Base-by-base conservation (phyloP, 2,329 filamentous ascomycete species). In the Botrytis elliptica region DNA sequence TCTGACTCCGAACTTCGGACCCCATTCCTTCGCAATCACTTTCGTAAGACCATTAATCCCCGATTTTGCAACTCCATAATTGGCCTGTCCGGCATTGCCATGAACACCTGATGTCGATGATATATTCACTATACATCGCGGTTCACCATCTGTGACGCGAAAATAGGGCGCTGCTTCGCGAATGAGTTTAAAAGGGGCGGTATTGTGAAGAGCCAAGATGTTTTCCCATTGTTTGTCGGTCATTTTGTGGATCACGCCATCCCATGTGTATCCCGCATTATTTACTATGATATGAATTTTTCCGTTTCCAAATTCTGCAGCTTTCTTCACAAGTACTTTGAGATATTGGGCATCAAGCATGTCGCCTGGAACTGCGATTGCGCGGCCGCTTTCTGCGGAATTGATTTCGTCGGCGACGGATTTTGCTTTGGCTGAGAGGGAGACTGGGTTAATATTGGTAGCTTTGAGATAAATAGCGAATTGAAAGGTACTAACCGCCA, bases 251-350 rank as follows among this genome's bases (percentile, higher is more conserved):
- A 97, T 94, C 57, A 97, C 93, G 10, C 92, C 94, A 82, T 97
- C 94, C 93, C 94, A 97, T 0, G 94, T 97, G 84, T 93, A 97
- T 60, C 93, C 94, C 0, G 94, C 94, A 82, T 97, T 97, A 84
- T 97, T 97, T 74, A 97, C 92, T 73, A 97, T 91, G 81, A 96
- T 92, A 82, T 97, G 92, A 76, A 97, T 94, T 86, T 97, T 97
- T 80, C 93, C 94, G 76, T 88, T 85, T 74, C 94, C 94, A 80
- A 97, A 97, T 66, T 91, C 91, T 1, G 93, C 94, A 0, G 93
- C 88, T 80, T 90, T 89, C 80, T 90, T 86, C 40, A 97, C 89
- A n/a, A 97, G 88, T 16, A 86, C 84, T 75, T 89, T 86, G 80
- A 95, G 87, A 83, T 96, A 95, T 33, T 85, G 84, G 65, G 89